These are phyloP conservation scores for Nemania serpens DNA, from an alignment of 2,329 filamentous ascomycete genomes.

Conservation along the genomic window DNA sequence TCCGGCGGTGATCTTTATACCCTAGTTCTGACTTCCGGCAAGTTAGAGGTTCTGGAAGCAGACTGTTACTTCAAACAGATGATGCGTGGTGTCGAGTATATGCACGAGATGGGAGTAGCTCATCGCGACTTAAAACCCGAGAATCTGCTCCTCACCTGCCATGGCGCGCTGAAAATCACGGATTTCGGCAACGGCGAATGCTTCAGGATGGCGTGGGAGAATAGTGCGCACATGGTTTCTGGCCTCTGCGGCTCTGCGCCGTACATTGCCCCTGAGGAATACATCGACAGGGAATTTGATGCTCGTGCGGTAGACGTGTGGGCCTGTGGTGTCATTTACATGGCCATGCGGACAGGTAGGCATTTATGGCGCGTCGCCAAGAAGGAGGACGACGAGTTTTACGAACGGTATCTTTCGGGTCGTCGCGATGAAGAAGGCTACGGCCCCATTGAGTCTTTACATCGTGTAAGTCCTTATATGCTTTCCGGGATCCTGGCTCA, in stretches of 20 bases:
- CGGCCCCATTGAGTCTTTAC: conserved; percentile 91
- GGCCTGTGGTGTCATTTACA: conserved; percentile 99
- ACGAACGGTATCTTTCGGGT: conserved; percentile 89
- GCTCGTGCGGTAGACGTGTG: conserved; percentile 97
- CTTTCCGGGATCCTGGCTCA: background rate
- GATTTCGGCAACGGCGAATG: conserved; percentile 99
- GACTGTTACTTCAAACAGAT: conserved; percentile 99
- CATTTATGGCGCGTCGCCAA: conserved; percentile 97
- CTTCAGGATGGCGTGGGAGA: conserved; percentile 99
- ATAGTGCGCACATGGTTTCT: conserved; percentile 96
- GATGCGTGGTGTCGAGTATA: conserved; percentile 98
- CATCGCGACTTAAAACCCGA: conserved; percentile 97
- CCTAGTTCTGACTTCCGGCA: conserved; percentile 85
- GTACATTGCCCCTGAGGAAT: conserved; percentile 97
- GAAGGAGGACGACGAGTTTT: conserved; percentile 97
- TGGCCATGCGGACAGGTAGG: conserved; percentile 97
- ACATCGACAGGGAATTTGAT: conserved; percentile 93
- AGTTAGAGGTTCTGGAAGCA: conserved; percentile 88
- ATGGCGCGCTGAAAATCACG: conserved; percentile 93
- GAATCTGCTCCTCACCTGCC: conserved; percentile 90
- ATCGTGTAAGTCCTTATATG: conserved; percentile 72
- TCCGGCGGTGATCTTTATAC: conserved; percentile 96
- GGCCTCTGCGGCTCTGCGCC: conserved; percentile 95
- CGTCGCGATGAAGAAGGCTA: conserved; percentile 95
- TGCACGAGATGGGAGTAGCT: conserved; percentile 98